Base-by-base conservation (phyloP, 2,329 filamentous ascomycete genomes). In the Salinomyces thailandicus region DNA sequence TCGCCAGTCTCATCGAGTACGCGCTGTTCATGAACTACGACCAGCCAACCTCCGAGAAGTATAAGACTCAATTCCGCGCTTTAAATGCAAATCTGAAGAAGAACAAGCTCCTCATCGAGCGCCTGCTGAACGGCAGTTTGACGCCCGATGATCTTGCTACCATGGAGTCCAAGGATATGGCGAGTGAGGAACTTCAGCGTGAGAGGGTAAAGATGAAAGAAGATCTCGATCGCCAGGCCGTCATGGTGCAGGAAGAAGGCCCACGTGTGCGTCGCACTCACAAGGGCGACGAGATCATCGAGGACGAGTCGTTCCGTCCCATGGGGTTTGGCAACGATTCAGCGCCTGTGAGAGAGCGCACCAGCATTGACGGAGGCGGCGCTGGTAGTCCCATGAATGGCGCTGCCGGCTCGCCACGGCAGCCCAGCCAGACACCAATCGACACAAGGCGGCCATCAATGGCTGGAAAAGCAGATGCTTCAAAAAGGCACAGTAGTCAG, bases 221-320 rank as follows among this genome's bases (percentile, higher is more conserved):
- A 34, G 73, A 77, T 42, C 77, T 78, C 0, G 84, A 91, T 54
- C 84, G 86, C 51, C 83, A 89, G 58, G 83, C 89, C 31, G 87
- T 91, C 31, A 72, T 93, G 20, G 78, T 89, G 41, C 75, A 85
- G 24, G 62, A 66, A 12, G 62, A 67, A 11, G 85, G 75, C 1
- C 82, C 87, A 3, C 77, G 86, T 3, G 79, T 95, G 38, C 75
- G 86, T 51, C 78, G 84, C 48, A 95, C 89, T 2, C 89, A 96
- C 65, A 96, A 96, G 60, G 91, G 91, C 9, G 87, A 95, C 40
- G 91, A 96, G 56, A 61, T 94, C 12, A 72, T 96, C 12, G 86
- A 89, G 43, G 77, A 81, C 31, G 85, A 93, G 20, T 69, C 24
- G 14, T 28, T 24, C 62, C 33, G 69, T 43, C 53, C 55, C 40